phyloP scores from a whole-genome alignment of 2,329 filamentous ascomycete species.

The Aureobasidium leucospermi region DNA sequence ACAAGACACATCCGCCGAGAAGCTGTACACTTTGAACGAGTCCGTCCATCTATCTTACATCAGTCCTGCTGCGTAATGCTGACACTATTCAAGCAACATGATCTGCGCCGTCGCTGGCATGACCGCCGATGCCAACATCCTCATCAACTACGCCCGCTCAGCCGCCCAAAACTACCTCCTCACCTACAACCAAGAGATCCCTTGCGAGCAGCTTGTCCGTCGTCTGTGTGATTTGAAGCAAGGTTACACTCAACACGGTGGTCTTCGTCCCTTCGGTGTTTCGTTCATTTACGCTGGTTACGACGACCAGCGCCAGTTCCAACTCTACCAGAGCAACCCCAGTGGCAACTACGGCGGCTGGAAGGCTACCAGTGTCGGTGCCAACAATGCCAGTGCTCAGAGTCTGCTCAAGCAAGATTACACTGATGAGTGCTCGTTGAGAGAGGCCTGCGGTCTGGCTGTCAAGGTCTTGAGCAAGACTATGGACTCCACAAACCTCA shows the following conservation, averaged over 20 bases:
- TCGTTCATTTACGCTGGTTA: conserved; percentile 99
- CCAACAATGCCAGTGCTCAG: conserved; percentile 96
- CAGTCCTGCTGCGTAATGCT: not conserved
- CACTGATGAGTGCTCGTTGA: conserved; percentile 93
- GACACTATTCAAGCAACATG: conserved; percentile 74
- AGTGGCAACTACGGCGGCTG: conserved; percentile 98
- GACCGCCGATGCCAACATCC: conserved; percentile 99
- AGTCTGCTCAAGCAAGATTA: conserved; percentile 98
- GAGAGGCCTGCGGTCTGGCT: conserved; percentile 93
- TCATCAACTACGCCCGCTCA: conserved; percentile 99
- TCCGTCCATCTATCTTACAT: conserved; percentile 39
- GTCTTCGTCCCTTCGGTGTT: conserved; percentile 94
- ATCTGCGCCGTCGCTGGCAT: conserved; percentile 98
- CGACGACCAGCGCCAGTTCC: conserved; percentile 92
- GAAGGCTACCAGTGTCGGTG: conserved; percentile 97
- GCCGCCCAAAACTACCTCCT: conserved; percentile 94
- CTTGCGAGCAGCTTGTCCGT: conserved; percentile 96
- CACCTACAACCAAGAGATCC: conserved; percentile 99
- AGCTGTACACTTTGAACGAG: conserved; percentile 99
- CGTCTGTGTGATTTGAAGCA: conserved; percentile 97
- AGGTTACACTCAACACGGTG: conserved; percentile 97
- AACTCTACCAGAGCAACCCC: conserved; percentile 98
- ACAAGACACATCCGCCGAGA: conserved; percentile 99
- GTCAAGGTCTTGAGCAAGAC: conserved; percentile 99
- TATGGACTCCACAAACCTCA: conserved; percentile 98